Evolutionary conservation across 345 rosid genomes (phyloP).

Genomic region (Salix arbutifolia): DNA sequence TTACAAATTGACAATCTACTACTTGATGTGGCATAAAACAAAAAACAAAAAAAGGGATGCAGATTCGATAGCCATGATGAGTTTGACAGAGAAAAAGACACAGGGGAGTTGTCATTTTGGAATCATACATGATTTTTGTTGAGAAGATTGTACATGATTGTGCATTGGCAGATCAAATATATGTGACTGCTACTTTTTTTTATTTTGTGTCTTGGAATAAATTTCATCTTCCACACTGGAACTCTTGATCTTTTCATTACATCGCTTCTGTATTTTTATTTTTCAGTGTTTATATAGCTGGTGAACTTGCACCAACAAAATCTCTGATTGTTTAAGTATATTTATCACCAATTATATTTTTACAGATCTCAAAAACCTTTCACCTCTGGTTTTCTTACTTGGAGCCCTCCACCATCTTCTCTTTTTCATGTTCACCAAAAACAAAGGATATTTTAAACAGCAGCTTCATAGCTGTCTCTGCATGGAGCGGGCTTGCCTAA

Average conservation of each 20-base stretch:
- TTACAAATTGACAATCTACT: constrained; percentile 5
- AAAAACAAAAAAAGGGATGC: background rate
- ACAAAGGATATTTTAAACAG: too few species aligned
- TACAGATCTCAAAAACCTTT: too few species aligned
- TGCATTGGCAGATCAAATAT: background rate
- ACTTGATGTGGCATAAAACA: constrained; percentile 1
- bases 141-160: constrained; percentile 5
- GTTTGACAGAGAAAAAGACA: background rate
- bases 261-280: background rate
- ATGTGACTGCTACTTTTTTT: background rate
- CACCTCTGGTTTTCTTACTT: too few species aligned
- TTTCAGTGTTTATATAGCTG: too few species aligned
- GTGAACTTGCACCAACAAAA: too few species aligned
- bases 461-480: background rate
- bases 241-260: background rate
- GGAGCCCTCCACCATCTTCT: background rate
- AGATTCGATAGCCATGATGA: constrained; percentile 5
- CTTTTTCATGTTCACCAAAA: background rate
- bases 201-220: background rate
- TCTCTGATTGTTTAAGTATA: too few species aligned
- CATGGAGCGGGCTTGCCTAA: background rate
- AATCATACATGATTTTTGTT: constrained; percentile 13
- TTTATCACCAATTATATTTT: too few species aligned
- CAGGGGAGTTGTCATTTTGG: background rate
- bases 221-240: background rate